Conservation (phyloP, 768 basidiomycete species). For the Podaxis sp. region DNA sequence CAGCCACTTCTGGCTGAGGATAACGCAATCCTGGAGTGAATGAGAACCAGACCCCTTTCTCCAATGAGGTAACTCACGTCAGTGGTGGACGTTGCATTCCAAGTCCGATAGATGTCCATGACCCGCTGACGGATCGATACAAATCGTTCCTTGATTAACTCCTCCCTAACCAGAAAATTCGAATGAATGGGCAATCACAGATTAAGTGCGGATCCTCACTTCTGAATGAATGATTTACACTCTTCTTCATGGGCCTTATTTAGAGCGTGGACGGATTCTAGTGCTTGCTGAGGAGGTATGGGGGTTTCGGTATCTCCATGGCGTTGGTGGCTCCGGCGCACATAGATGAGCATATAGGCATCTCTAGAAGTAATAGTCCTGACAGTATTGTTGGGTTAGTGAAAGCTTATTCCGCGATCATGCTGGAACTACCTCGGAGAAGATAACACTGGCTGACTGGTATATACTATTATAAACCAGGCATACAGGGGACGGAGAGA, state of each 20-base stretch:
- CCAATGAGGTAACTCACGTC: conserved; percentile 38
- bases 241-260: conserved; percentile 57
- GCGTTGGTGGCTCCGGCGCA: conserved; percentile 35
- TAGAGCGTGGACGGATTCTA: conserved; percentile 49
- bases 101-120: conserved; percentile 58
- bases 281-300: conserved; percentile 55
- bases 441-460: neutral
- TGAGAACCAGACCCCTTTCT: conserved; percentile 14
- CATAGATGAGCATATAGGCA: conserved; percentile 95
- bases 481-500: neutral
- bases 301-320: conserved; percentile 25
- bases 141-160: conserved; percentile 43
- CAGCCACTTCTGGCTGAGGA: conserved; percentile 62
- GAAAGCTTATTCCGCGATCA: conserved; percentile 5
- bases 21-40: conserved; percentile 43
- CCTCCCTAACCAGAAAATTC: conserved; percentile 37
- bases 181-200: neutral
- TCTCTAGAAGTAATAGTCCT: conserved; percentile 74
- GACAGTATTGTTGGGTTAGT: conserved; percentile 7
- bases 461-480: neutral
- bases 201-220: conserved; percentile 33
- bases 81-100: conserved; percentile 49
- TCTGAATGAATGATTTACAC: conserved; percentile 47
- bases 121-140: conserved; percentile 51
- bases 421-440: conserved; percentile 4